Evolutionary conservation across 495 filamentous ascomycete species (phyloP), one percentile per base, ranked within the genome.

Genomic region (Pyrenopolyporus hunteri): DNA sequence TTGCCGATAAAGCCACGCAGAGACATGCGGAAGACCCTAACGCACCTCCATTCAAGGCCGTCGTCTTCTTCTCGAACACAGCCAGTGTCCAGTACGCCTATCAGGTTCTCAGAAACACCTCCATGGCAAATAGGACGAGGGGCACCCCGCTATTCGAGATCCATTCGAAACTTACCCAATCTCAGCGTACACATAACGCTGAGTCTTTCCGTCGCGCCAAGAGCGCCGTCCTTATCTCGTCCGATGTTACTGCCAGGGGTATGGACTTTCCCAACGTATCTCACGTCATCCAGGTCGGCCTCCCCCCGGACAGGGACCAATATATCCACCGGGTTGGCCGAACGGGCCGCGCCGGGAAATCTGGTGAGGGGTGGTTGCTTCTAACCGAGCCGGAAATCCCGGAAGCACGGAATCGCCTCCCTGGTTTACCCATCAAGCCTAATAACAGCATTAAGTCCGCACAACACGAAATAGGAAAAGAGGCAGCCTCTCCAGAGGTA

Each of bases 211-310:
- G 87, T 16, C 66, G 55, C 3, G 76, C 83, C 7, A 51, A 76
- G 11, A 81, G 82, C 20, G 93, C 78, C 23, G 88, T 98, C 49
- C 82, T 98, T 20, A 83, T 98, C 72, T 93, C 93, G 1, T 92
- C 92, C 3, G 94, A 98, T 73, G 93, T 98, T 20, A 94, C 93
- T 1, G 91, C 94, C 10, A 87, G 94, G 70, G 94, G 94, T 66
- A 93, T 97, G 91, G 93, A 97, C 72, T 97, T 97, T 78, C 92
- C 93, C 49, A 87, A 92, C 62, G 93, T 97, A 47, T 88, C 92
- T 37, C 85, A 96, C 61, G 92, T 97, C 59, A 85, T 97, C 68
- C 93, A 97, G 69, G 72, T 93, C 48, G 89, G 91, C 42, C 66
- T 88, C 10, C 91, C 93, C 3, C 74, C 81, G 5, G 82, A 82